phyloP scores from a whole-genome alignment of 1,284 basidiomycete species.

The Porodaedalea pini region DNA sequence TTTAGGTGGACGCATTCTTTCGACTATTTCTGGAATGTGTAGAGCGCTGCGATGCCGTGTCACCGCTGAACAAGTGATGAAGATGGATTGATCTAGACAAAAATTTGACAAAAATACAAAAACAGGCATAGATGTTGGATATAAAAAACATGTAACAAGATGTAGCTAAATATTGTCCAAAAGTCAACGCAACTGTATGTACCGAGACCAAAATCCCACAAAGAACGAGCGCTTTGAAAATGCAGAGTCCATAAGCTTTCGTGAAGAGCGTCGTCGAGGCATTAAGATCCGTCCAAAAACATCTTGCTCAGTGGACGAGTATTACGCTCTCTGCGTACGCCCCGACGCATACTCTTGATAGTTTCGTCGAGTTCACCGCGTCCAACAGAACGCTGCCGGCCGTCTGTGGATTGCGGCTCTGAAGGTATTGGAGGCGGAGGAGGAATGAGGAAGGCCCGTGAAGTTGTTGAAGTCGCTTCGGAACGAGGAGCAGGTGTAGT shows the following conservation, averaged over 20 bases:
- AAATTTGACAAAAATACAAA: not conserved
- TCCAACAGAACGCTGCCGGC: constrained; percentile 50
- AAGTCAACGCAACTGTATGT: too few relatives aligned
- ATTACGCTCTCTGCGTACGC: constrained; percentile 52
- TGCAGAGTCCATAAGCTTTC: too few relatives aligned
- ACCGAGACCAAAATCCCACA: not conserved
- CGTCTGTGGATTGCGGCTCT: constrained; percentile 34
- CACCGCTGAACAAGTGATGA: constrained; percentile 44
- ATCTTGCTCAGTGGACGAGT: constrained; percentile 63
- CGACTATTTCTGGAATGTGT: constrained; percentile 60
- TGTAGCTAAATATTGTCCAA: not conserved
- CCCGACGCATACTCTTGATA: constrained; percentile 74
- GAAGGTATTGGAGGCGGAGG: constrained; percentile 34
- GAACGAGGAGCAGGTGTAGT: not conserved
- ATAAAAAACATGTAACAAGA: constrained; percentile 6
- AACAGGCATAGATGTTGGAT: not conserved
- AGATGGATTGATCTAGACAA: not conserved
- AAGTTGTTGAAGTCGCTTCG: not conserved
- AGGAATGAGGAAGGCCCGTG: constrained; percentile 5
- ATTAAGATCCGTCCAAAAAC: constrained; percentile 60
- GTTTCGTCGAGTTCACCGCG: constrained; percentile 79
- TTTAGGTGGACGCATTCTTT: constrained; percentile 63
- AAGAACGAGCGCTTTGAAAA: too few relatives aligned
- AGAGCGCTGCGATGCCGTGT: constrained; percentile 51
- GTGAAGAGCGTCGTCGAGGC: not conserved